Conservation (phyloP, 208 protist genomes). For the Wallacemonas rigidus region DNA sequence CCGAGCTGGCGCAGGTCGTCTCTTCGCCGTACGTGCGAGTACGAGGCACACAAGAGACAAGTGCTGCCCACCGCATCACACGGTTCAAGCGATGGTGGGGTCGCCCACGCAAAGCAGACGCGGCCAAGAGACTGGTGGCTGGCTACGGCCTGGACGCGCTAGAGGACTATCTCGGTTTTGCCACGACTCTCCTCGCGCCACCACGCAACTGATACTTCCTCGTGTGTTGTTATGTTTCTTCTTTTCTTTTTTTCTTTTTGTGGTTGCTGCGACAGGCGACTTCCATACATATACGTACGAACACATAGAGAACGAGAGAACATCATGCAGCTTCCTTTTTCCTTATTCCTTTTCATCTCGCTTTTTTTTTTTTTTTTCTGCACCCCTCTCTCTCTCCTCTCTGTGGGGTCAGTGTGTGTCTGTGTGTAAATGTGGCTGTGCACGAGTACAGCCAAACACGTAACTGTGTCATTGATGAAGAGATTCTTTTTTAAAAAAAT, state of each 20-base stretch:
- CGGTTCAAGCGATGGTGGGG: conserved; percentile 34
- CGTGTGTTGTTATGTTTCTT: conserved; percentile 7
- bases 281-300: background rate
- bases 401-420: no score
- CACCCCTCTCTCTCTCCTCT: no score
- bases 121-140: conserved; percentile 28
- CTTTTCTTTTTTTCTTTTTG: conserved; percentile 3
- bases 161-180: conserved; percentile 43
- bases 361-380: no score
- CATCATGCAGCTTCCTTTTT: no score
- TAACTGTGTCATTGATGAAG: no score
- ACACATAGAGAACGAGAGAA: no score
- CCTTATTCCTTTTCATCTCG: no score
- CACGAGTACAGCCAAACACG: no score
- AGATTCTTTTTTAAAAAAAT: no score
- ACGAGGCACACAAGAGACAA: conserved; percentile 9
- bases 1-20: background rate
- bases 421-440: no score
- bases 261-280: background rate
- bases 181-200: background rate
- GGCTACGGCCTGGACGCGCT: conserved; percentile 20
- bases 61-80: conserved; percentile 33
- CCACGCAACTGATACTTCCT: background rate
- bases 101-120: conserved; percentile 38
- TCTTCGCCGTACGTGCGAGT: conserved; percentile 1